Evolutionary conservation across 2,329 filamentous ascomycete species (phyloP).

Genomic region (Coniosporium tulheliwenetii): DNA sequence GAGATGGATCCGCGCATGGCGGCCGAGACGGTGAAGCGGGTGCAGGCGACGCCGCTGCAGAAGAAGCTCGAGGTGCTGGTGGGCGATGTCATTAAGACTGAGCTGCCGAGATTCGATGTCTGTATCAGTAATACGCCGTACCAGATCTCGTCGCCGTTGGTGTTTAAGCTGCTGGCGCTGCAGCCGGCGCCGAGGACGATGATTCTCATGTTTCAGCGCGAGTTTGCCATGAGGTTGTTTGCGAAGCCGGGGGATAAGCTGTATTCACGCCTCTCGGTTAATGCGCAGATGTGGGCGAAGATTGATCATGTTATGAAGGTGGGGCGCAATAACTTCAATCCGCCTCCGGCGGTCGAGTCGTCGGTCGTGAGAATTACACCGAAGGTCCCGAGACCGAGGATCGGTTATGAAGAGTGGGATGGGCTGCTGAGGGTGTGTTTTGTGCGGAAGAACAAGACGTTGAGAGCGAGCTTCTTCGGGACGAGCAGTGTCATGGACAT

Average conservation of each 20-base stretch:
- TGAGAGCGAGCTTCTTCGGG: conserved; percentile 67
- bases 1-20: conserved; percentile 96
- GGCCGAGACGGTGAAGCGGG: conserved; percentile 83
- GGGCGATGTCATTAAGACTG: conserved; percentile 86
- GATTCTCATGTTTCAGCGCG: conserved; percentile 92
- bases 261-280: conserved; percentile 81
- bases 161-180: conserved; percentile 76
- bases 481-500: conserved; percentile 68
- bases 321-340: conserved; percentile 90
- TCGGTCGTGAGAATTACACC: conserved; percentile 83
- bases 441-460: conserved; percentile 77
- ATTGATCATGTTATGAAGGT: conserved; percentile 74
- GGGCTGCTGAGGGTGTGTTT: conserved; percentile 73
- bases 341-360: conserved; percentile 82
- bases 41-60: conserved; percentile 74
- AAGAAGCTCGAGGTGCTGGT: conserved; percentile 77
- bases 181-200: conserved; percentile 67
- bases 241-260: conserved; percentile 77
- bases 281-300: conserved; percentile 82
- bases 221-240: conserved; percentile 82
- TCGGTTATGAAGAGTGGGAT: conserved; percentile 92
- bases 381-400: conserved; percentile 70
- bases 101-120: conserved; percentile 64
- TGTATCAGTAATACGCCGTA: conserved; percentile 69
- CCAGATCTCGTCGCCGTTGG: conserved; percentile 76